These are phyloP conservation scores for Fraxinus paxiana DNA, from an alignment of 305 asterid genomes.

Conservation along the genomic window DNA sequence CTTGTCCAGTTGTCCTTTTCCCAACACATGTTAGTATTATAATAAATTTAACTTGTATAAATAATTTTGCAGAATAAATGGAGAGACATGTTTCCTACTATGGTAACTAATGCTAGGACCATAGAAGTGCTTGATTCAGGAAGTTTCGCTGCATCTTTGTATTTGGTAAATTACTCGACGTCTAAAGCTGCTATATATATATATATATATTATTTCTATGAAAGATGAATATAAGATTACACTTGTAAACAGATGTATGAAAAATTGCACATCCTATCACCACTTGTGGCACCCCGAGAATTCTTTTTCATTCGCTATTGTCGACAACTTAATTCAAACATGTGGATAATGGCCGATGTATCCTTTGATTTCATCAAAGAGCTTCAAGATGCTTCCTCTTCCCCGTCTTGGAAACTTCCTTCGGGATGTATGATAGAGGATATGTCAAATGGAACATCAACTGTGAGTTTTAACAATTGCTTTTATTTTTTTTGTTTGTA, in stretches of 20 bases:
- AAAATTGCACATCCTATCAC: slow-evolving; percentile 59
- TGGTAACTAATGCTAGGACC: slow-evolving; percentile 44
- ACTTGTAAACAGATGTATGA: slow-evolving; percentile 49
- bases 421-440: slow-evolving; percentile 71
- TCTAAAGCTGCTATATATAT: background rate
- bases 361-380: slow-evolving; percentile 47
- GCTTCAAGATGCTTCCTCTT: slow-evolving; percentile 35
- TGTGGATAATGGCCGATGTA: slow-evolving; percentile 60
- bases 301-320: slow-evolving; percentile 55
- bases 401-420: slow-evolving; percentile 58
- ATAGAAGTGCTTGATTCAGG: slow-evolving; percentile 48
- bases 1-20: background rate
- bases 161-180: slow-evolving; percentile 39
- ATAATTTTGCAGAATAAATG: slow-evolving; percentile 47
- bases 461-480: slow-evolving; percentile 28
- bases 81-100: slow-evolving; percentile 57
- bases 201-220: background rate
- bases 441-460: slow-evolving; percentile 48
- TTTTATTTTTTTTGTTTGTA: background rate
- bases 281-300: slow-evolving; percentile 70
- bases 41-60: background rate
- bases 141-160: slow-evolving; percentile 42
- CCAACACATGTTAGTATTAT: background rate
- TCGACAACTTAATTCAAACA: slow-evolving; percentile 41
- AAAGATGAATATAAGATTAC: background rate